Conservation (phyloP, 2,329 filamentous ascomycete species). For the Scedosporium aurantiacum region DNA sequence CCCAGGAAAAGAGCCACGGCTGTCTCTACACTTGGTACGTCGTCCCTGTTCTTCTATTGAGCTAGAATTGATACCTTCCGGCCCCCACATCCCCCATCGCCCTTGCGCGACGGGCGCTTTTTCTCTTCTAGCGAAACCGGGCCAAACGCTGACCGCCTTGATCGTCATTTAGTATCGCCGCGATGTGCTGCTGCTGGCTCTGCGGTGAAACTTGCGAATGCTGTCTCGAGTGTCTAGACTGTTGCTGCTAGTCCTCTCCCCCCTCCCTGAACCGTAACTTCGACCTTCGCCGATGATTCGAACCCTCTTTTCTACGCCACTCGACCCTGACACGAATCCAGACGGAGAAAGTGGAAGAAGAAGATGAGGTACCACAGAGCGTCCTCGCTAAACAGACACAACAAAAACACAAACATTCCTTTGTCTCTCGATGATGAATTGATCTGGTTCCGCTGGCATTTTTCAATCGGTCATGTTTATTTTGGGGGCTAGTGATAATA, state of each 20-base stretch:
- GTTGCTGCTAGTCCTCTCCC: constrained; percentile 21
- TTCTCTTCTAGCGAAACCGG: no score
- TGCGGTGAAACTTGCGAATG: constrained; percentile 33
- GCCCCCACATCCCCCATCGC: neutral
- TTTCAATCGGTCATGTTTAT: neutral
- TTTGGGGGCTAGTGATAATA: neutral
- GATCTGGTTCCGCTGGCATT: neutral
- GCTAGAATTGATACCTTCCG: no score
- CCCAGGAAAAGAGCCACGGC: constrained; percentile 29
- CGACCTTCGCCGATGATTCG: neutral
- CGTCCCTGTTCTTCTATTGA: no score
- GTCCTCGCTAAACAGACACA: neutral
- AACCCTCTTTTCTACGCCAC: neutral
- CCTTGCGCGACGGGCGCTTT: no score
- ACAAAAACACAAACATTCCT: neutral
- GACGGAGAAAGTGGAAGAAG: neutral
- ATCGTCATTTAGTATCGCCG: constrained; percentile 20
- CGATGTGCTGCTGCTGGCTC: constrained; percentile 32
- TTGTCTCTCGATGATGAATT: neutral
- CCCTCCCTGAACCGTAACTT: neutral
- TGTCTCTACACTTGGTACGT: constrained; percentile 28
- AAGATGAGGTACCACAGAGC: neutral
- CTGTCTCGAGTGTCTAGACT: constrained; percentile 29
- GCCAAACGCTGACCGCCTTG: neutral
- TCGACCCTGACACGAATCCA: neutral